These are phyloP conservation scores for Leccinum disarticulatum DNA, from an alignment of 768 basidiomycete genomes.

Conservation along the genomic window DNA sequence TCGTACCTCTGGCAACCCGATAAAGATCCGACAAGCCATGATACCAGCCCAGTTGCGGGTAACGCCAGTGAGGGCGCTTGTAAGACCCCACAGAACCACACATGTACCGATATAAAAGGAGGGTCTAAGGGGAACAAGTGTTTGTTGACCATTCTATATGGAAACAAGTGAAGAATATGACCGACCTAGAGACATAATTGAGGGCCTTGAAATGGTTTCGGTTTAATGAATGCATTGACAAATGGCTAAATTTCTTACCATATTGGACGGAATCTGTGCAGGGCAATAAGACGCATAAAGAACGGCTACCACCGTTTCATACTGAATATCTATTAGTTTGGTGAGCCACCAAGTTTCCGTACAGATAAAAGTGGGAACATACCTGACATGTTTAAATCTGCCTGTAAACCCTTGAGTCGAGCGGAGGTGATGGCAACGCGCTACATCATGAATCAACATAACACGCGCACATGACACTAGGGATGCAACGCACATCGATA, in stretches of 20 bases:
- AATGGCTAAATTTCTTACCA: constrained; percentile 38
- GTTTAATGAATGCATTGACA: not conserved
- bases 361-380: not conserved
- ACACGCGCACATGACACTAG: not conserved
- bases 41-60: constrained; percentile 50
- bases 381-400: constrained; percentile 39
- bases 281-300: constrained; percentile 62
- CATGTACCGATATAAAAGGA: constrained; percentile 61
- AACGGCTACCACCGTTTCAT: constrained; percentile 50
- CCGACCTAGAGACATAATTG: constrained; percentile 52
- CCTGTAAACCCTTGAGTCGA: constrained; percentile 39
- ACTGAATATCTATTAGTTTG: constrained; percentile 45
- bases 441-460: constrained; percentile 15
- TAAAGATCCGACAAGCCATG: constrained; percentile 55
- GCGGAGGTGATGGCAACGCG: constrained; percentile 41
- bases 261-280: constrained; percentile 66
- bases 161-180: not conserved
- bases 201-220: constrained; percentile 41
- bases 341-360: not conserved
- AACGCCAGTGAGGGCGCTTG: constrained; percentile 63
- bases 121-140: constrained; percentile 40
- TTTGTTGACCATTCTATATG: not conserved
- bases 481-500: constrained; percentile 20
- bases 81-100: constrained; percentile 62
- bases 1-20: constrained; percentile 58